Conservation (phyloP, 345 rosid species). For the Hypericum androsaemum region DNA sequence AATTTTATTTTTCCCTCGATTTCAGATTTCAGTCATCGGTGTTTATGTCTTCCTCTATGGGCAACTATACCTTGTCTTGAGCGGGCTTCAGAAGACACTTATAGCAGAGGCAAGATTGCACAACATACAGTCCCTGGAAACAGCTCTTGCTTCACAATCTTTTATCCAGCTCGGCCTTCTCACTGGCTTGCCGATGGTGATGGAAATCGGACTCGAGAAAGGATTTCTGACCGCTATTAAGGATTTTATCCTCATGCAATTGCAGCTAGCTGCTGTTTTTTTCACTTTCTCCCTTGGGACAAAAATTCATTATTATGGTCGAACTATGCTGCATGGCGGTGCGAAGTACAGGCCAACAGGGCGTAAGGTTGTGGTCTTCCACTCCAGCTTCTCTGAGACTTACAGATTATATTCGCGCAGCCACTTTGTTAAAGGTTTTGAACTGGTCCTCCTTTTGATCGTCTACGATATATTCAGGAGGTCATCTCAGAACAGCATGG, state of each 20-base stretch:
- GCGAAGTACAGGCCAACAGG: conserved; percentile 93
- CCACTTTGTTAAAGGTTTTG: conserved; percentile 93
- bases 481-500: conserved; percentile 80
- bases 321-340: conserved; percentile 85
- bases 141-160: conserved; percentile 96
- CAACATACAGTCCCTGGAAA: conserved; percentile 74
- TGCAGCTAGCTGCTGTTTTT: conserved; percentile 90
- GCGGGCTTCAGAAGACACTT: conserved; percentile 76
- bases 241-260: conserved; percentile 94
- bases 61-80: conserved; percentile 86
- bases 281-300: conserved; percentile 96
- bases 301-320: conserved; percentile 79
- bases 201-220: conserved; percentile 95
- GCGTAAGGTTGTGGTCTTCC: conserved; percentile 89
- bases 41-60: conserved; percentile 86
- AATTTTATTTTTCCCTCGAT: background rate
- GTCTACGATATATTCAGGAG: conserved; percentile 79
- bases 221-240: conserved; percentile 83
- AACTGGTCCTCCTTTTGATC: conserved; percentile 58
- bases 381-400: conserved; percentile 83
- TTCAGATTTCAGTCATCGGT: conserved; percentile 74
- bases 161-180: conserved; percentile 94
- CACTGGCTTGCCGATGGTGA: conserved; percentile 96
- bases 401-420: conserved; percentile 87
- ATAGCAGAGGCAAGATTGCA: conserved; percentile 60